Evolutionary conservation across 1,139 yeast species (phyloP).

Genomic region (Hemisphaericaspora xylofermentans): DNA sequence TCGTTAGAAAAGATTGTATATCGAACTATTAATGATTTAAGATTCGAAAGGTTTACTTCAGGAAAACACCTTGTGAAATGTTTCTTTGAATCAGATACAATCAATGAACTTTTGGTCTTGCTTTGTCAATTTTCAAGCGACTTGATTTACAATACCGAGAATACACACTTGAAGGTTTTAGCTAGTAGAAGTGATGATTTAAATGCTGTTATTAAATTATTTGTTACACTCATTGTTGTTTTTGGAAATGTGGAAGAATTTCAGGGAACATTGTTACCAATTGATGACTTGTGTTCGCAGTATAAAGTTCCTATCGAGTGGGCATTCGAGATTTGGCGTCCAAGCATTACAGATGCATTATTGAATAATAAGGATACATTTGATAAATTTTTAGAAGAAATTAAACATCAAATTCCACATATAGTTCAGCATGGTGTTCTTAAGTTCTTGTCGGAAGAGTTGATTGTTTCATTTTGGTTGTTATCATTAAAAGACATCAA

Average conservation of each 20-base stretch:
- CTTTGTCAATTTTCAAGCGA: conserved; percentile 53
- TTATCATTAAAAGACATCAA: conserved; percentile 72
- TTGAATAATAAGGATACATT: conserved; percentile 3
- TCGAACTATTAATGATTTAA: conserved; percentile 58
- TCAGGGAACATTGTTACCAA: conserved; percentile 37
- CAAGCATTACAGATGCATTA: conserved; percentile 14
- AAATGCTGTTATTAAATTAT: conserved; percentile 62
- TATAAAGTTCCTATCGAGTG: conserved; percentile 61
- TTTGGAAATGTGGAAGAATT: conserved; percentile 44
- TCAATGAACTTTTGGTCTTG: conserved; percentile 65
- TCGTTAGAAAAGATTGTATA: conserved; percentile 57
- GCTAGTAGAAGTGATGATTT: conserved; percentile 75
- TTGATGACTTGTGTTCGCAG: conserved; percentile 45
- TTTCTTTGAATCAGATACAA: conserved; percentile 44
- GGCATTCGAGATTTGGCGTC: conserved; percentile 83
- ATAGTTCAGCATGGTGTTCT: conserved; percentile 15
- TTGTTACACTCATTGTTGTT: conserved; percentile 56
- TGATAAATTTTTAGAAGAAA: conserved; percentile 17
- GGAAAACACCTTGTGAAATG: conserved; percentile 53
- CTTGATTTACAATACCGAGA: conserved; percentile 41
- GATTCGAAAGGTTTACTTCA: conserved; percentile 48
- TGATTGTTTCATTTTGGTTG: conserved; percentile 73
- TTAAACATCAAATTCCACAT: conserved; percentile 11
- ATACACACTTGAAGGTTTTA: conserved; percentile 65
- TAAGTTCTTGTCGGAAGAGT: conserved; percentile 34